phyloP scores from a whole-genome alignment of 345 rosid species.

The Eutrema japonicum region DNA sequence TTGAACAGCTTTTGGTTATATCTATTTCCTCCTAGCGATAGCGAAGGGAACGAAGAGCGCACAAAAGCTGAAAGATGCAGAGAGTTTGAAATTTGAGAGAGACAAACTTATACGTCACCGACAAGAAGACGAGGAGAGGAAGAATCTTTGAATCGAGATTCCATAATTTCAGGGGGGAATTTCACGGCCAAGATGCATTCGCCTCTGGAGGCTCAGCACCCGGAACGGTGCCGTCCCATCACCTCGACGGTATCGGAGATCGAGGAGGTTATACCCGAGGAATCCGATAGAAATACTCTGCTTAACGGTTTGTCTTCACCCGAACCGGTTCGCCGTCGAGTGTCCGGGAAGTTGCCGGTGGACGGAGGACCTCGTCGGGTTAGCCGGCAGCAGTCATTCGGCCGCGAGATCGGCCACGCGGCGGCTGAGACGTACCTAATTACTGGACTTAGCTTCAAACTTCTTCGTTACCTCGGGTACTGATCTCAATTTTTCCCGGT shows the following conservation, averaged over 20 bases:
- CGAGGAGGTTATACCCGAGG: slow-evolving; percentile 35
- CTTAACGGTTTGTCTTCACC: slow-evolving; percentile 15
- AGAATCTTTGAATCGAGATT: neutral
- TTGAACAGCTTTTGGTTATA: neutral
- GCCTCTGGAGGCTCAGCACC: slow-evolving; percentile 24
- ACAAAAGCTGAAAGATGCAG: neutral
- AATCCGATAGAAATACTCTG: slow-evolving; percentile 17
- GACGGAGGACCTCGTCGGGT: slow-evolving; percentile 38
- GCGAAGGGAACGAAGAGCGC: slow-evolving; percentile 27
- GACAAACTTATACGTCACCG: neutral
- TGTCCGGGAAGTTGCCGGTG: slow-evolving; percentile 32
- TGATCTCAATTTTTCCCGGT: neutral
- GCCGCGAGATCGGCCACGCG: slow-evolving; percentile 68
- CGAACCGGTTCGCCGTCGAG: slow-evolving; percentile 48
- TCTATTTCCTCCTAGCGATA: neutral
- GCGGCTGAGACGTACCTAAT: slow-evolving; percentile 78
- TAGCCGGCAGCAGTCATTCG: slow-evolving; percentile 56
- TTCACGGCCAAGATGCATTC: slow-evolving; percentile 26
- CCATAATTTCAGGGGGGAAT: neutral
- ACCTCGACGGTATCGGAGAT: slow-evolving; percentile 41
- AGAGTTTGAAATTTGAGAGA: slow-evolving; percentile 29
- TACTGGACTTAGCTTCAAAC: slow-evolving; percentile 72
- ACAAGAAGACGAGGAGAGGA: neutral
- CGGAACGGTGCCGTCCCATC: slow-evolving; percentile 31
- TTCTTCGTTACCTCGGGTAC: slow-evolving; percentile 86